These are phyloP conservation scores for Strobilomyces dryophilus DNA, from an alignment of 768 basidiomycete genomes.

Conservation along the genomic window DNA sequence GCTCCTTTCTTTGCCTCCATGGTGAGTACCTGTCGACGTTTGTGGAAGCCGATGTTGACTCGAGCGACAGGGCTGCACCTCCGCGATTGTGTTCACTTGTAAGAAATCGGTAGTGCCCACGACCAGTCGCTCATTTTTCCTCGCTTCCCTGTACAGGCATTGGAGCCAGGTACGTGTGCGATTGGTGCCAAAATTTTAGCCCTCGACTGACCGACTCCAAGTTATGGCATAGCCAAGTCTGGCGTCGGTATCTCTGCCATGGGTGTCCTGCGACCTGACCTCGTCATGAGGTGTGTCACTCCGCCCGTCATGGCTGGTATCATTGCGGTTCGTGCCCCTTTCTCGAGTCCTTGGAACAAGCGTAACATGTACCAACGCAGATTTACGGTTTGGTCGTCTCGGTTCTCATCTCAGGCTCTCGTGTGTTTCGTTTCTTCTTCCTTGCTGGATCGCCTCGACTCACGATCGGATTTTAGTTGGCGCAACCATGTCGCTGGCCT, in stretches of 20 bases:
- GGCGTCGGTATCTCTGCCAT: constrained; percentile 97
- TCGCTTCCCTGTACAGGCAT: constrained; percentile 49
- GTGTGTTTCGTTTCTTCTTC: constrained; percentile 47
- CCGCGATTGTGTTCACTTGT: constrained; percentile 90
- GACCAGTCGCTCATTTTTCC: background rate
- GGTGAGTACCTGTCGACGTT: constrained; percentile 46
- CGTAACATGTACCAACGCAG: constrained; percentile 35
- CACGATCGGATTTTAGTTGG: constrained; percentile 42
- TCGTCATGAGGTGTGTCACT: constrained; percentile 46
- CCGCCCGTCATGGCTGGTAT: constrained; percentile 43
- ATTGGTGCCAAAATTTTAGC: background rate
- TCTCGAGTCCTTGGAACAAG: background rate
- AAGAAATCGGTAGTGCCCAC: background rate
- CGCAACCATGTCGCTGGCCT: constrained; percentile 81
- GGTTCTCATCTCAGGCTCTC: constrained; percentile 31
- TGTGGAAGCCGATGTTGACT: constrained; percentile 6
- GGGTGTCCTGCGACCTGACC: constrained; percentile 94
- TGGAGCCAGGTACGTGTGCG: constrained; percentile 65
- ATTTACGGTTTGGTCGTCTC: constrained; percentile 98
- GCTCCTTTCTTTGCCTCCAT: constrained; percentile 98
- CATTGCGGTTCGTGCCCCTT: constrained; percentile 75
- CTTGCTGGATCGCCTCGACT: background rate
- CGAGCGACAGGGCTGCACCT: constrained; percentile 77
- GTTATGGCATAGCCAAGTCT: constrained; percentile 99
- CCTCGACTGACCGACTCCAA: constrained; percentile 26